Conservation (phyloP, 2,329 filamentous ascomycete genomes). For the Xylariales sp. region DNA sequence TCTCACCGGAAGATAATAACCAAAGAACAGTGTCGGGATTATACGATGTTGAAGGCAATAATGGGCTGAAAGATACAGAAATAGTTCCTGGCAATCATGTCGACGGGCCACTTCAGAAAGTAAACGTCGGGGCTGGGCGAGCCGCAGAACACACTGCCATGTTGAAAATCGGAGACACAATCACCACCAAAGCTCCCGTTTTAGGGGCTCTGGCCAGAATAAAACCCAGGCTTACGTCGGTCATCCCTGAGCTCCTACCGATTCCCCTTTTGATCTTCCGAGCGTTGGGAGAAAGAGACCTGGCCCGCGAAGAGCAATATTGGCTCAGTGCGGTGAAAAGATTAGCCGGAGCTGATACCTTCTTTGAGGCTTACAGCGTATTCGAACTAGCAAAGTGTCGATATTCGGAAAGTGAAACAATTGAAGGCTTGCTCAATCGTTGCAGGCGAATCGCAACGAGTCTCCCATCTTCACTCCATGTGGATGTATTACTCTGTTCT, state of each 20-base stretch:
- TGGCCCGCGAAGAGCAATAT: neutral
- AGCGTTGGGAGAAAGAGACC: neutral
- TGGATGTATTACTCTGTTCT: slow-evolving; percentile 2
- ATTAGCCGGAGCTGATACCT: slow-evolving; percentile 1
- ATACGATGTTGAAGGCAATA: slow-evolving; percentile 1
- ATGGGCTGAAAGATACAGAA: neutral
- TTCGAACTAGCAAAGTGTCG: neutral
- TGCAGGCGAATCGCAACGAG: neutral
- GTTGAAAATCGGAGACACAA: slow-evolving; percentile 5
- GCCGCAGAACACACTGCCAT: slow-evolving; percentile 1
- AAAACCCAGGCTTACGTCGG: slow-evolving; percentile 1
- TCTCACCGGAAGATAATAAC: neutral
- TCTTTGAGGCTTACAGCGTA: slow-evolving; percentile 5
- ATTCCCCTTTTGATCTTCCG: slow-evolving; percentile 8
- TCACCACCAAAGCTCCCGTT: slow-evolving; percentile 3
- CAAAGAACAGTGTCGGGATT: neutral
- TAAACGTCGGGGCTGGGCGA: neutral
- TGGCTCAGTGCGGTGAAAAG: slow-evolving; percentile 5
- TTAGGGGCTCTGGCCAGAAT: slow-evolving; percentile 2
- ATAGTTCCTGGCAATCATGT: neutral
- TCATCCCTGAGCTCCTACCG: slow-evolving; percentile 11
- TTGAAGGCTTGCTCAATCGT: slow-evolving; percentile 5
- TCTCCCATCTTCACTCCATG: slow-evolving; percentile 6
- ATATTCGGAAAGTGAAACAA: neutral
- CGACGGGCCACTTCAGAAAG: neutral